A percentile compares a stretch with the other conserved stretches of the same genome.
These are phyloP conservation scores for Agrocybe pediades DNA, from an alignment of 768 basidiomycete genomes.

Conservation along the genomic window DNA sequence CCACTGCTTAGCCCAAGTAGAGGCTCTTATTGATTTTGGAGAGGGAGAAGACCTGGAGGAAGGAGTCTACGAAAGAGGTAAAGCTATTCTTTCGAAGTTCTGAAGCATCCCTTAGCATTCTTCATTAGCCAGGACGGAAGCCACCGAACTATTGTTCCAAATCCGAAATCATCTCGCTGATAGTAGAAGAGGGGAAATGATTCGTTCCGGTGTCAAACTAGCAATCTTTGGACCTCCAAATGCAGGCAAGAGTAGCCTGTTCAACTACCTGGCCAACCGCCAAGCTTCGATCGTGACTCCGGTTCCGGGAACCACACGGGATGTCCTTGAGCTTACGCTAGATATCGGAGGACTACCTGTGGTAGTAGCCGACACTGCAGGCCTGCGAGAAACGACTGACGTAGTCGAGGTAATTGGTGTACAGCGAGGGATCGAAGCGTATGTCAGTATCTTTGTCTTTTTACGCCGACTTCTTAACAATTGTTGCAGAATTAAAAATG, in stretches of 20 bases:
- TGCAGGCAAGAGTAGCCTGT: slow-evolving; percentile 88
- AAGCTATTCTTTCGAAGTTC: slow-evolving; percentile 5
- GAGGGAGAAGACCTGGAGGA: slow-evolving; percentile 91
- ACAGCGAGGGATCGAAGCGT: slow-evolving; percentile 71
- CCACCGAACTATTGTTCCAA: slow-evolving; percentile 43
- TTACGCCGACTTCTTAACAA: not conserved
- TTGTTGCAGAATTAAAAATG: slow-evolving; percentile 53
- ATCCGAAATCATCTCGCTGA: slow-evolving; percentile 68
- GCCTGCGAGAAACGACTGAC: slow-evolving; percentile 69
- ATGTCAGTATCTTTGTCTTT: slow-evolving; percentile 23
- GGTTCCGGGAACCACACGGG: slow-evolving; percentile 87
- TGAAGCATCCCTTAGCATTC: not conserved
- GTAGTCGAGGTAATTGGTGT: slow-evolving; percentile 83
- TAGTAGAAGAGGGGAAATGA: slow-evolving; percentile 77
- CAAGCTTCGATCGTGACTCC: slow-evolving; percentile 90
- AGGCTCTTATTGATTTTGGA: slow-evolving; percentile 92
- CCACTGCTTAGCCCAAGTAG: slow-evolving; percentile 73
- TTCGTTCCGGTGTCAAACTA: slow-evolving; percentile 79
- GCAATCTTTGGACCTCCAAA: slow-evolving; percentile 94
- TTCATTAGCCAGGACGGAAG: slow-evolving; percentile 48
- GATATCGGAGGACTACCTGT: slow-evolving; percentile 89
- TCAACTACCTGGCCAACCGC: slow-evolving; percentile 84
- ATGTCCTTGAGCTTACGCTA: slow-evolving; percentile 81
- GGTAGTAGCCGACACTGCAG: slow-evolving; percentile 84
- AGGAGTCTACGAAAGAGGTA: slow-evolving; percentile 75